Evolutionary conservation across 2,329 filamentous ascomycete species (phyloP), one percentile per base, ranked within the genome.

Genomic region (Allantophomopsis lycopodina): DNA sequence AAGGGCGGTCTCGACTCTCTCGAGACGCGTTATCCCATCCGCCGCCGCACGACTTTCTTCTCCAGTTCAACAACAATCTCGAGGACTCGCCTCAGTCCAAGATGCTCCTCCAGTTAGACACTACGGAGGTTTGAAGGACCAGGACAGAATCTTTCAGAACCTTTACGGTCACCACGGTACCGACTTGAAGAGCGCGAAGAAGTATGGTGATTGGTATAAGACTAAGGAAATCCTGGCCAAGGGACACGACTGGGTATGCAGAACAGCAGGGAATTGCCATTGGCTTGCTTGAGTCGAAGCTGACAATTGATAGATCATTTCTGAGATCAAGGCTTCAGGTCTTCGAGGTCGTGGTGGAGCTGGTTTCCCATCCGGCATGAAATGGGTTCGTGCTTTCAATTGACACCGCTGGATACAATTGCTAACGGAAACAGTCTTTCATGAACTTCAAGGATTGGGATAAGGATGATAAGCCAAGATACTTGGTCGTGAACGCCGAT

Each of bases 371-470:
- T 96, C 89, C 32, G 91, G 91, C 47, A 69, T 98, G 71, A 98
- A 98, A 88, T 98, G 91, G 84, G 87, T 94, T 77, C 52, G 78
- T 69, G 50, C 41, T 33, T 33, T 8, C 10, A 12, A 28, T 28
- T 28, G 3, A 10, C 23, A 8, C 23, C 23, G 10, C 23, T 8
- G 10, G 23, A 12, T 12, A 10, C 23, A 28, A 28, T 28, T 28
- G 23, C 23, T 28, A 28, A 28, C 23, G 11, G 11, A 28, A 28
- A 12, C 11, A 94, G 87, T 95, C 88, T 37, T 98, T 98, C 65
- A 98, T 98, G 91, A 98, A 98, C 73, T 88, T 89, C 72, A 95
- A 95, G 67, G 91, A 87, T 55, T 98, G 91, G 91, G 89, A 98
- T 56, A 94, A 98, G 68, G 91, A 96, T 61, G 82, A 64, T 54